Base-by-base conservation (phyloP, 2,329 filamentous ascomycete genomes). In the Alternaria ventricosa region DNA sequence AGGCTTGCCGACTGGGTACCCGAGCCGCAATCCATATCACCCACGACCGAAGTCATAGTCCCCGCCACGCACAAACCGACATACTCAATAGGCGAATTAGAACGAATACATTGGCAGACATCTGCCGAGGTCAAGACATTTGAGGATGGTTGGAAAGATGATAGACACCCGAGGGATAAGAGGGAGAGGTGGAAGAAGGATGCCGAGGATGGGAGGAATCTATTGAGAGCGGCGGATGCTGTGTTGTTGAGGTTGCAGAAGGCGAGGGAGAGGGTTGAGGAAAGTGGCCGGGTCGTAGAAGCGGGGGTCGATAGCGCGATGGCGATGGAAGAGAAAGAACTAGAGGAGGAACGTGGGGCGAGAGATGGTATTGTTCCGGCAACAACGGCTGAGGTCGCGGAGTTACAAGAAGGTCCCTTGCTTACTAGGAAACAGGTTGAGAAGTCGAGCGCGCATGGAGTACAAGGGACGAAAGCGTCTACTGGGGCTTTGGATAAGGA, bases 101-200 rank as follows among this genome's bases (percentile, higher is more conserved):
- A 68, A 12, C 65, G 61, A 23, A 61, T 72, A 2, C 66, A 69
- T 12, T 44, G 60, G 0, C 63, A 69, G 27, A 60, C 73, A 3
- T 61, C 49, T 12, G 57, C 27, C 2, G 72, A 76, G 47, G 65
- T 75, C 10, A 60, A 57, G 55, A 54, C 22, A 4, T 72, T 75
- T n/a, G 68, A 76, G n/a, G 55, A 64, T 11, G 33, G 59, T 22
- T 57, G 65, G 11, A 51, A 44, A 2, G 51, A 68, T 11, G 27
- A 55, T 0, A 61, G 57, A 18, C 56, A 55, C 13, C 36, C 63
- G 5, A 46, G 61, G 10, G 60, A 66, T 57, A 60, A 50, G 47
- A 69, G 65, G 25, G 68, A 72, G 13, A 61, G 65, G 43, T 70
- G 67, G 64, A 67, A 53, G 23, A 60, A 55, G 55, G 71, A 76